Evolutionary conservation across 768 basidiomycete species (phyloP).

Genomic region (Agrocybe chaxingu): DNA sequence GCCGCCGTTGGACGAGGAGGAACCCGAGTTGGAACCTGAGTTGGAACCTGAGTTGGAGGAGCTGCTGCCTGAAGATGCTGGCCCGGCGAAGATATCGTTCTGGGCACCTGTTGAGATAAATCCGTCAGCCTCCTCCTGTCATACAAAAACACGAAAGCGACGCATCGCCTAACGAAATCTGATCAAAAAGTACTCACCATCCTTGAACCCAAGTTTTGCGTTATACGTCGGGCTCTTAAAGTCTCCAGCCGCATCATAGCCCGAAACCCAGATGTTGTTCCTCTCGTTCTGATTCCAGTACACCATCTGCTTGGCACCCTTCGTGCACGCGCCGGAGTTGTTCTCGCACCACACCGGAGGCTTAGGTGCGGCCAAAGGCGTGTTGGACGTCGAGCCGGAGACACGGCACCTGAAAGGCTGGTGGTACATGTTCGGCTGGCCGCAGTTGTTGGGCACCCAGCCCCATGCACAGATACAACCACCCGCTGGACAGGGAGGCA

Average conservation of each 20-base stretch:
- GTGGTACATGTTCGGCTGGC: constrained; percentile 52
- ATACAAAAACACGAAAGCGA: not conserved
- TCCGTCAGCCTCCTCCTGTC: not conserved
- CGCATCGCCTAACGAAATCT: too few species aligned
- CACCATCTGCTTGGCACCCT: constrained; percentile 54
- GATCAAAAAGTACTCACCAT: constrained; percentile 30
- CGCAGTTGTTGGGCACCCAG: constrained; percentile 52
- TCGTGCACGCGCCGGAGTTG: constrained; percentile 35
- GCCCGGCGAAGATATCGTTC: constrained; percentile 38
- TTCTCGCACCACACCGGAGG: constrained; percentile 53
- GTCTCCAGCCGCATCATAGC: constrained; percentile 33
- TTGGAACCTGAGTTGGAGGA: not conserved
- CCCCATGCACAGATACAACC: constrained; percentile 59
- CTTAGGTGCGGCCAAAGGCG: constrained; percentile 36
- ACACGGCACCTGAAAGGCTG: constrained; percentile 47
- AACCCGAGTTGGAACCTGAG: constrained; percentile 1
- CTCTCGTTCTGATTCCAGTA: constrained; percentile 50
- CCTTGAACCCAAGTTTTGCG: constrained; percentile 41
- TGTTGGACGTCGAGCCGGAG: constrained; percentile 36
- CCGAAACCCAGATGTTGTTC: constrained; percentile 44
- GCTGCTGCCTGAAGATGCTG: constrained; percentile 2
- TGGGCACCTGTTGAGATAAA: constrained; percentile 30
- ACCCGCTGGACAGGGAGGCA: constrained; percentile 47
- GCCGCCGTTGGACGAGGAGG: not conserved
- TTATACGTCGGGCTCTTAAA: constrained; percentile 50